Conservation (phyloP, 73 alveolate genomes). For the Uronychia binucleata region DNA sequence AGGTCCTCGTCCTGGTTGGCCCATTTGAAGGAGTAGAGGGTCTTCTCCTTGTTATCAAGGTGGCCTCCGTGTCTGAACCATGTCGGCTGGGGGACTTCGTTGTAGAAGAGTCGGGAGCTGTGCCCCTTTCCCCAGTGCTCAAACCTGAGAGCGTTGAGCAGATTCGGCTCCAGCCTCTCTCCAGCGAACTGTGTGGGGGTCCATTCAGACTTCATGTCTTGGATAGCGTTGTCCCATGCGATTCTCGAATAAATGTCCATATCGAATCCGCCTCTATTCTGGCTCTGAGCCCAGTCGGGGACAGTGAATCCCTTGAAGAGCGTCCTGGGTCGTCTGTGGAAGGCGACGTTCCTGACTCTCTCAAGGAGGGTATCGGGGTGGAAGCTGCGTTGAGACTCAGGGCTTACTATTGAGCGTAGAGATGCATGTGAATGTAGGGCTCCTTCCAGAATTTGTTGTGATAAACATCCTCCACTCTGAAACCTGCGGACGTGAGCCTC, state of each 20-base stretch:
- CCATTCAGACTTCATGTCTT: conserved; percentile 67
- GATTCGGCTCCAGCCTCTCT: conserved; percentile 68
- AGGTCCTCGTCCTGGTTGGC: conserved; percentile 45
- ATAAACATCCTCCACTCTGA: conserved; percentile 61
- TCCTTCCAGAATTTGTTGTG: conserved; percentile 62
- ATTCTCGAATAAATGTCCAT: conserved; percentile 59
- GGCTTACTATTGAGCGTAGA: conserved; percentile 57
- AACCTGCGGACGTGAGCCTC: conserved; percentile 21
- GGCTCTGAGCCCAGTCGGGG: conserved; percentile 72
- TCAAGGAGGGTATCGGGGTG: conserved; percentile 70
- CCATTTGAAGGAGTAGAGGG: conserved; percentile 60
- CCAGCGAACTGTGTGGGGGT: conserved; percentile 67
- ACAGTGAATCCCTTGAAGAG: conserved; percentile 70
- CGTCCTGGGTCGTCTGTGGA: conserved; percentile 61
- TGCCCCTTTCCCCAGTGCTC: conserved; percentile 69
- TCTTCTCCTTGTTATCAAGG: conserved; percentile 45
- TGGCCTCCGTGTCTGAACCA: conserved; percentile 67
- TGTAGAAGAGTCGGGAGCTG: conserved; percentile 60
- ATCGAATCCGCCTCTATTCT: conserved; percentile 63
- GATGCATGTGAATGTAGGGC: conserved; percentile 56
- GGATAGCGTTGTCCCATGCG: conserved; percentile 66
- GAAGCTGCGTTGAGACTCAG: conserved; percentile 14
- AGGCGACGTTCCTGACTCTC: conserved; percentile 59
- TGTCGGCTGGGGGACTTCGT: conserved; percentile 62
- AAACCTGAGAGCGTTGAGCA: conserved; percentile 56